These are phyloP conservation scores for Xylaria sp. DNA, from an alignment of 2,329 filamentous ascomycete species.

Conservation along the genomic window DNA sequence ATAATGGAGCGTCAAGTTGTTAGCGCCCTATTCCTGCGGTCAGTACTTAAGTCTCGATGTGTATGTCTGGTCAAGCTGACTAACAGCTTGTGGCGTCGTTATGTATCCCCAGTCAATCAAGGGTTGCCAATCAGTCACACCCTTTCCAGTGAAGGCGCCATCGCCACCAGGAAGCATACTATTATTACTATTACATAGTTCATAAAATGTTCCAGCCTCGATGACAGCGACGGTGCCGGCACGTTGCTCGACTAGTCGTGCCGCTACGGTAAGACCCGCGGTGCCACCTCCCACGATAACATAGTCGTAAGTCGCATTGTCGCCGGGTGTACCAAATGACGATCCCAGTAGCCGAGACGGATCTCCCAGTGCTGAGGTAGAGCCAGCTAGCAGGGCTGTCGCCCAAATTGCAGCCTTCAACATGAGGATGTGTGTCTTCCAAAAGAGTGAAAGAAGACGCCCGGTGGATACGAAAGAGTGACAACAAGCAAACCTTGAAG, in stretches of 20 bases:
- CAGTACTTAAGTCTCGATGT: not conserved
- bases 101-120: slow-evolving; percentile 46
- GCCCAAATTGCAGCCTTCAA: slow-evolving; percentile 28
- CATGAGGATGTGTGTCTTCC: slow-evolving; percentile 22
- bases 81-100: slow-evolving; percentile 44
- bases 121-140: slow-evolving; percentile 37
- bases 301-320: slow-evolving; percentile 42
- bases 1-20: slow-evolving; percentile 42
- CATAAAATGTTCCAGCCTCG: slow-evolving; percentile 53
- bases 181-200: slow-evolving; percentile 45
- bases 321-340: slow-evolving; percentile 35
- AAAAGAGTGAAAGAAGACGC: slow-evolving; percentile 25
- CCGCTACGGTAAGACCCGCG: slow-evolving; percentile 51
- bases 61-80: not conserved
- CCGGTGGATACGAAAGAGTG: slow-evolving; percentile 17
- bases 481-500: slow-evolving; percentile 23
- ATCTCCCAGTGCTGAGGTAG: slow-evolving; percentile 29
- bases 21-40: slow-evolving; percentile 31
- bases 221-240: slow-evolving; percentile 52
- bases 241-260: slow-evolving; percentile 49
- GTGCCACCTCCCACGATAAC: slow-evolving; percentile 54
- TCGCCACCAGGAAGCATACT: slow-evolving; percentile 42
- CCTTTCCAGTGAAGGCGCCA: slow-evolving; percentile 38
- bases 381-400: slow-evolving; percentile 28
- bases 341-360: slow-evolving; percentile 33